Evolutionary conservation across 2,329 filamentous ascomycete genomes (phyloP).

Genomic region (Fusarium torreyae): DNA sequence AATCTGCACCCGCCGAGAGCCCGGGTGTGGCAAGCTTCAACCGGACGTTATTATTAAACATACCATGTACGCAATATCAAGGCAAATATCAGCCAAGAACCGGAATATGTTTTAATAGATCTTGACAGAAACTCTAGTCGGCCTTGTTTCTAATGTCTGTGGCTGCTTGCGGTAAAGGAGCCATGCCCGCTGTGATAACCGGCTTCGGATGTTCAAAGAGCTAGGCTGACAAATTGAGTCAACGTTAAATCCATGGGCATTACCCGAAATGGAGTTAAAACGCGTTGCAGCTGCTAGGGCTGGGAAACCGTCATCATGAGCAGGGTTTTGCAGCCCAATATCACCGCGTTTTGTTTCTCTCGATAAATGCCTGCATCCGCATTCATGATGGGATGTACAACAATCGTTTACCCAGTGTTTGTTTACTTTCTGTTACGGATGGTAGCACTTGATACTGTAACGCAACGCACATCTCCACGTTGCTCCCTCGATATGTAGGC

Average conservation of each 20-base stretch:
- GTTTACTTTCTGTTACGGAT: background rate
- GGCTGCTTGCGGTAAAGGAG: slow-evolving; percentile 6
- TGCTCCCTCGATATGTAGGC: slow-evolving; percentile 20
- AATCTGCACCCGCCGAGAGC: slow-evolving; percentile 36
- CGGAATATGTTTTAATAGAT: too few species aligned
- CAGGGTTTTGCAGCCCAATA: background rate
- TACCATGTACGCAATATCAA: too few species aligned
- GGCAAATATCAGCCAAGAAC: background rate
- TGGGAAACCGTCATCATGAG: slow-evolving; percentile 28
- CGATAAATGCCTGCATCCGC: background rate
- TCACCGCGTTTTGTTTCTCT: background rate
- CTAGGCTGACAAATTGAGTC: slow-evolving; percentile 40
- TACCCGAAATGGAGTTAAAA: slow-evolving; percentile 27
- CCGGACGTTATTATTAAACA: slow-evolving; percentile 13
- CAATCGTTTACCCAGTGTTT: background rate
- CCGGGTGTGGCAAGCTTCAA: slow-evolving; percentile 32
- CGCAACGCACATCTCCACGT: slow-evolving; percentile 10
- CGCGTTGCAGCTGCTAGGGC: slow-evolving; percentile 29
- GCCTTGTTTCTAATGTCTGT: slow-evolving; percentile 6
- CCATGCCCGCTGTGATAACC: slow-evolving; percentile 5
- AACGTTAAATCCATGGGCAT: slow-evolving; percentile 28
- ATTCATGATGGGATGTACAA: slow-evolving; percentile 3
- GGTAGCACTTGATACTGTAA: background rate
- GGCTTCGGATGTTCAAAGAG: background rate
- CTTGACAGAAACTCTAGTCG: background rate